Evolutionary conservation across 306 rosid genomes (phyloP), one percentile per base, ranked within the genome.

Genomic region (Vigna trinervia): DNA sequence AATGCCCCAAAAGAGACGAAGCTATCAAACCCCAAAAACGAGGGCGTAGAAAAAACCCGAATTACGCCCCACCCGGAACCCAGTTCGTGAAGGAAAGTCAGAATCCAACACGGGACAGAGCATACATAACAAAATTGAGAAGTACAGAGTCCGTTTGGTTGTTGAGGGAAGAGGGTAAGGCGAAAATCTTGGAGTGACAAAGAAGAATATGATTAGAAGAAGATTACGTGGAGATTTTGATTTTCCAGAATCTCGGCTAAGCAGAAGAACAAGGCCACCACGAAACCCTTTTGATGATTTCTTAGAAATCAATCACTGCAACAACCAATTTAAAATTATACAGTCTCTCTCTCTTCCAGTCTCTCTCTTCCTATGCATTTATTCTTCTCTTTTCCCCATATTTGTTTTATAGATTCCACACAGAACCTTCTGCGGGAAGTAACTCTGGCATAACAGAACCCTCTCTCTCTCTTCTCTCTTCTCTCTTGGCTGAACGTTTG

Each of bases 401-500:
- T 23, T 20, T 50, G n/a, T 47, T 28, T 41, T 54, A 5, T 62
- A 85, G 76, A 76, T 46, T 72, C 51, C 75, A 65, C 71, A 80
- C 71, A 85, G 87, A 82, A 84, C 53, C 92, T 89, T 91, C 87
- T 56, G 87, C 60, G 13, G 74, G 86, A 91, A 87, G 97, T n/a
- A 79, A 84, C 85, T 83, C 75, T 86, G 74, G 62, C 65, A 76
- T 68, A 86, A 82, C 46, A 76, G 69, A 79, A 48, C 84, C 58
- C 75, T 39, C 78, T 70, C 74, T 54, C 56, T 22, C 1, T 38
- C 9, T 63, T 36, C 70, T 69, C 82, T 77, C 76, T 82, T 73
- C 82, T 77, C 73, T 80, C 76, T 38, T 36, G 66, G 15, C 74
- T 22, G 56, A 46, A 54, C 79, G 78, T 67, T 83, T 72, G 67